A percentile compares a stretch with the other conserved stretches of the same genome.
phyloP scores from a whole-genome alignment of 345 rosid species.

The Eucalyptus pumila region DNA sequence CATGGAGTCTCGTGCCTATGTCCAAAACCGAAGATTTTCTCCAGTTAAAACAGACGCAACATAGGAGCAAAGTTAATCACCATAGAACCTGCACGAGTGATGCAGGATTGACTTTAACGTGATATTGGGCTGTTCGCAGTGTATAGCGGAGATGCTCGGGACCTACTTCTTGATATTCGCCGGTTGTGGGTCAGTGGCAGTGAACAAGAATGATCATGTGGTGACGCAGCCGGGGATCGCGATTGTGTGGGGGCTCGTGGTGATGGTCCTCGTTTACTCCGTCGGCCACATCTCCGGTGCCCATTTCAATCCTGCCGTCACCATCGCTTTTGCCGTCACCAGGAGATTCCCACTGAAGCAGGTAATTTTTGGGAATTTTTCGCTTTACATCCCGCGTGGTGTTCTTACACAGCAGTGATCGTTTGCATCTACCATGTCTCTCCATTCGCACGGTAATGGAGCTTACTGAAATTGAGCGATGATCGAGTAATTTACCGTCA shows the following conservation, averaged over 20 bases:
- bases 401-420: background rate
- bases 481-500: no score
- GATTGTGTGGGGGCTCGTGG: conserved; percentile 81
- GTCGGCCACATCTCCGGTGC: conserved; percentile 97
- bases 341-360: conserved; percentile 75
- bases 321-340: conserved; percentile 81
- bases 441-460: no score
- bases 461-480: no score
- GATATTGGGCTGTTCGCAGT: conserved; percentile 9
- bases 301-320: conserved; percentile 94
- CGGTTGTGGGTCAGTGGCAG: conserved; percentile 74
- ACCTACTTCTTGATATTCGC: conserved; percentile 91
- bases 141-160: conserved; percentile 69
- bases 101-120: background rate
- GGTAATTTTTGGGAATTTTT: conserved; percentile 2
- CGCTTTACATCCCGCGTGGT: background rate
- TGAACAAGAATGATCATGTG: conserved; percentile 44
- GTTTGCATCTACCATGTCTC: background rate
- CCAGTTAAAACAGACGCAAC: background rate
- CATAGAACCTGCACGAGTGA: background rate
- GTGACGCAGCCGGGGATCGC: conserved; percentile 74
- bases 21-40: background rate
- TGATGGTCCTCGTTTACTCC: conserved; percentile 75
- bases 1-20: background rate
- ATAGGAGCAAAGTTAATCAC: background rate